A percentile compares a stretch with the other conserved stretches of the same genome.
These are phyloP conservation scores for Candida dendrica DNA, from an alignment of 805 yeast species.

Conservation along the genomic window DNA sequence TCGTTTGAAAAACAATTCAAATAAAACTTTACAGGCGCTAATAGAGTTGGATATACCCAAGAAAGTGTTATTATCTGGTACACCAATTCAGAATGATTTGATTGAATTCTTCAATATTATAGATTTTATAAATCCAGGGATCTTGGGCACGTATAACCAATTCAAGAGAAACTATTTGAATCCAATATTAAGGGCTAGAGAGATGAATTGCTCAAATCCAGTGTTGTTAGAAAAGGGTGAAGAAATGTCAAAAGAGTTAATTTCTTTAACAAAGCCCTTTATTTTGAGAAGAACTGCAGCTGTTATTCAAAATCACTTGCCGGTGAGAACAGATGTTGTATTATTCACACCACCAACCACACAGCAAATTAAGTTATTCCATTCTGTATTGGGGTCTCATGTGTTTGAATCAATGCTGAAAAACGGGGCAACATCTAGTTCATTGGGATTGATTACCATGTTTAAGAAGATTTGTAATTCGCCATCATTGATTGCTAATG, in stretches of 20 bases:
- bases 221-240: constrained; percentile 49
- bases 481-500: constrained; percentile 53
- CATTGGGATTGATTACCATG: constrained; percentile 63
- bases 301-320: constrained; percentile 49
- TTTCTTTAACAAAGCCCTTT: constrained; percentile 56
- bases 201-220: constrained; percentile 46
- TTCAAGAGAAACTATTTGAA: constrained; percentile 57
- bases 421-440: constrained; percentile 20
- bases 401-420: constrained; percentile 19
- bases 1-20: constrained; percentile 66
- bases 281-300: constrained; percentile 66
- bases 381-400: constrained; percentile 31
- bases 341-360: constrained; percentile 72
- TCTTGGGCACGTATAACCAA: constrained; percentile 53
- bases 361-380: constrained; percentile 50
- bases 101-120: constrained; percentile 74
- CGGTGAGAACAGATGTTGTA: constrained; percentile 69
- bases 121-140: constrained; percentile 79
- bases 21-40: constrained; percentile 56
- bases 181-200: constrained; percentile 73
- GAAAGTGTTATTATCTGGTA: constrained; percentile 72
- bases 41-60: constrained; percentile 45
- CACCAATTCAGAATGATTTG: constrained; percentile 91
- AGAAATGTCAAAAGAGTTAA: constrained; percentile 53
- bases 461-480: constrained; percentile 82